phyloP scores from a whole-genome alignment of 768 basidiomycete species.

The Suillus tomentosus region DNA sequence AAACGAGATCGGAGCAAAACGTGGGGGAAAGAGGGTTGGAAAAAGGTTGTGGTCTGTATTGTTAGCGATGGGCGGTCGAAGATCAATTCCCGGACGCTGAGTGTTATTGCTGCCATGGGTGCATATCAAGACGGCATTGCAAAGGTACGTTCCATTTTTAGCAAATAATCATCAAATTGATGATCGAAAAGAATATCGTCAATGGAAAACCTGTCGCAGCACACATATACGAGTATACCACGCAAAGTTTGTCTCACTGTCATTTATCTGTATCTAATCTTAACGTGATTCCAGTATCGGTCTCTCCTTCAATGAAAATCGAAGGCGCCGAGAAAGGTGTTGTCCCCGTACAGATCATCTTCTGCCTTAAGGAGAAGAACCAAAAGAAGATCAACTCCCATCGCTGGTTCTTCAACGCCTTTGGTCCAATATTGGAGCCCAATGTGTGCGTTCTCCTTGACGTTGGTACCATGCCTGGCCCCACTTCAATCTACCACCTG shows the following conservation, averaged over 20 bases:
- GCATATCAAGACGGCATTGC: constrained; percentile 94
- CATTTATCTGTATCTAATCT: background rate
- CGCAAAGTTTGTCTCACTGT: constrained; percentile 64
- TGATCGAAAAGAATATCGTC: constrained; percentile 57
- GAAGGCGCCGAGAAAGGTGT: constrained; percentile 77
- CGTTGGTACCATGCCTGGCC: constrained; percentile 84
- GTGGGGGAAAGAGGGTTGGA: constrained; percentile 98
- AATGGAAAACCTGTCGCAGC: constrained; percentile 83
- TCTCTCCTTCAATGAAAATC: constrained; percentile 79
- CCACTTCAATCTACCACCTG: constrained; percentile 86
- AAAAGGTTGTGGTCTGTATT: constrained; percentile 94
- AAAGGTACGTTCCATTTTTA: constrained; percentile 50
- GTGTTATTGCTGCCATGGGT: constrained; percentile 91
- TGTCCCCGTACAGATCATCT: constrained; percentile 90
- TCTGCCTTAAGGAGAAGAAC: constrained; percentile 91
- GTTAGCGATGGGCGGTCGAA: constrained; percentile 86
- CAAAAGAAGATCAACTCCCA: constrained; percentile 97
- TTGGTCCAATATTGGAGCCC: constrained; percentile 78
- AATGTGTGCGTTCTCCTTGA: constrained; percentile 93
- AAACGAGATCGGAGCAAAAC: constrained; percentile 86
- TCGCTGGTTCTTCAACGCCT: constrained; percentile 94
- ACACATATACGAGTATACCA: constrained; percentile 93
- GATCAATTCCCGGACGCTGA: constrained; percentile 82
- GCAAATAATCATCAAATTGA: constrained; percentile 7
- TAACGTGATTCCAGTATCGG: constrained; percentile 55